These are phyloP conservation scores for Penicillium dipodomyicola DNA, from an alignment of 495 filamentous ascomycete species.

Conservation along the genomic window DNA sequence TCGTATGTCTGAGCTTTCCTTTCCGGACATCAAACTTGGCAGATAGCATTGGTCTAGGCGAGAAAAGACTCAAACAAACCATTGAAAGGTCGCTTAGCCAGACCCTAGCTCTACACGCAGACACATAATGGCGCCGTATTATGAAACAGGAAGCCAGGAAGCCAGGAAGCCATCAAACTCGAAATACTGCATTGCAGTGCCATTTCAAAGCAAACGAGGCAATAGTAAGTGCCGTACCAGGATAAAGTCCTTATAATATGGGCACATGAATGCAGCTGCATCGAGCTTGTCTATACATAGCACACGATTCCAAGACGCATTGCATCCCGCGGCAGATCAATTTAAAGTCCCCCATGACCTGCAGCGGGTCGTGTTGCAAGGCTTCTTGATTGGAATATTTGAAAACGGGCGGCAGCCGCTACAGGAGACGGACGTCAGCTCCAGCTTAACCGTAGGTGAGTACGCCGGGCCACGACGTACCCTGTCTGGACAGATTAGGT, in stretches of 20 bases:
- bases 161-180: background rate
- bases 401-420: conserved; percentile 3
- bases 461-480: background rate
- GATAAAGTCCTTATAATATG: background rate
- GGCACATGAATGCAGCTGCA: background rate
- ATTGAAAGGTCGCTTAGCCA: background rate
- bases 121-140: background rate
- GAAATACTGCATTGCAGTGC: background rate
- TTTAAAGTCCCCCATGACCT: conserved; percentile 11
- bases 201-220: background rate
- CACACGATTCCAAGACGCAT: background rate
- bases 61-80: background rate
- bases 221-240: background rate
- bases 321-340: conserved; percentile 15
- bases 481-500: background rate
- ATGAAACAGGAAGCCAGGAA: conserved; percentile 1
- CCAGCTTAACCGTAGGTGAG: conserved; percentile 2
- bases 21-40: background rate
- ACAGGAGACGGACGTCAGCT: conserved; percentile 16
- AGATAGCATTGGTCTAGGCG: background rate
- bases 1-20: background rate
- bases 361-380: conserved; percentile 9
- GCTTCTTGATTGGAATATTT: conserved; percentile 1
- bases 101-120: background rate
- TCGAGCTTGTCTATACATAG: background rate